Percentiles rank a stretch among this genome's conserved stretches.
Conservation (phyloP, 352 stramenopile species). For the Pythium catenulatum region DNA sequence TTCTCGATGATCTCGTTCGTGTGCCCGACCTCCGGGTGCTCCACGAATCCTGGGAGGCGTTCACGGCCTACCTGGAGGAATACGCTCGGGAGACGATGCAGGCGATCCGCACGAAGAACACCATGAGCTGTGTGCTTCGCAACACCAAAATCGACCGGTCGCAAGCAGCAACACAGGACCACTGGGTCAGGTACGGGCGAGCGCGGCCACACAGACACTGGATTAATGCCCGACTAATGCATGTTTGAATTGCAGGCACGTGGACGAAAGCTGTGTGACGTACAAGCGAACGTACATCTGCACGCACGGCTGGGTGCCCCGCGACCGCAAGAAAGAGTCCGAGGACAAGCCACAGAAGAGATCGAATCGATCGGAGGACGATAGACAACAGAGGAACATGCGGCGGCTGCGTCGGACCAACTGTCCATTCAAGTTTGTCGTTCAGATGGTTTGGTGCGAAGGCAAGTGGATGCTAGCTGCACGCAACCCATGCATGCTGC, state of each 20-base stretch:
- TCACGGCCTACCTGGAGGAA: neutral
- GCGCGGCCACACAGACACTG: neutral
- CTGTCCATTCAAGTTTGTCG: constrained; percentile 20
- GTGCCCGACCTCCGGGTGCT: too few relatives aligned
- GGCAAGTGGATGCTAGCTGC: neutral
- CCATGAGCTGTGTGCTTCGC: neutral
- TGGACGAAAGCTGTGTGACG: neutral
- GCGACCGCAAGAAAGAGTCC: neutral
- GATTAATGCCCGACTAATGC: neutral
- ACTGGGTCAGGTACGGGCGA: neutral
- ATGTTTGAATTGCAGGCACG: neutral
- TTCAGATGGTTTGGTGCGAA: neutral
- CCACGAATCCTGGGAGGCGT: neutral
- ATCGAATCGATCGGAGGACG: too few relatives aligned
- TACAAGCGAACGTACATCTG: constrained; percentile 25
- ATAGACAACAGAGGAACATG: neutral
- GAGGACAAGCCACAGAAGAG: too few relatives aligned
- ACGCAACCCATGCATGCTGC: neutral
- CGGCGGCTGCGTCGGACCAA: neutral
- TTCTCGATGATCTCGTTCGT: too few relatives aligned
- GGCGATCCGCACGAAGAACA: neutral
- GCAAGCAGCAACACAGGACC: neutral
- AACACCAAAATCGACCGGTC: neutral
- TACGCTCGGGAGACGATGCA: neutral
- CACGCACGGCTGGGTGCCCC: constrained; percentile 5